These are phyloP conservation scores for Rhodotorula babjevae DNA, from an alignment of 768 basidiomycete genomes.

Conservation along the genomic window DNA sequence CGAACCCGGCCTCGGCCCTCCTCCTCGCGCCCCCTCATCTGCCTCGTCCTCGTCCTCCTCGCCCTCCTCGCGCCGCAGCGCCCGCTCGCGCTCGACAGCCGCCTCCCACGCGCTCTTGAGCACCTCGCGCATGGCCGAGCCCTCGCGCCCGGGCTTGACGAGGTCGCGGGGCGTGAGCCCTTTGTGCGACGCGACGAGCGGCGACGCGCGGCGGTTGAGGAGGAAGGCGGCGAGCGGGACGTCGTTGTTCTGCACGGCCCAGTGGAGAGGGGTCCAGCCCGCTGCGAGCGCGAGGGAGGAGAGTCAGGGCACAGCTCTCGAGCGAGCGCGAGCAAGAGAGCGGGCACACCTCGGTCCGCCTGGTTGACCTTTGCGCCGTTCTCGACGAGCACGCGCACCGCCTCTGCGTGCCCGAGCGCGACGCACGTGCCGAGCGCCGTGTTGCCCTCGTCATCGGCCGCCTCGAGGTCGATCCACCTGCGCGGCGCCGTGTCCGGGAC, in stretches of 20 bases:
- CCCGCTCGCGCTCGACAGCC: constrained; percentile 54
- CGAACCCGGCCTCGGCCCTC: not conserved
- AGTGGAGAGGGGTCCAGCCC: constrained; percentile 92
- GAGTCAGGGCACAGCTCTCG: too few relatives aligned
- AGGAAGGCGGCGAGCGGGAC: constrained; percentile 87
- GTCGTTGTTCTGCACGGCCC: constrained; percentile 80
- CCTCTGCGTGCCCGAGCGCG: constrained; percentile 39
- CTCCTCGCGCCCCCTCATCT: not conserved
- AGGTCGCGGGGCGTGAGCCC: constrained; percentile 84
- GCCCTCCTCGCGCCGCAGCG: constrained; percentile 58
- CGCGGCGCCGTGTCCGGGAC: constrained; percentile 27
- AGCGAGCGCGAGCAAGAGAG: not conserved
- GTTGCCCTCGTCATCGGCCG: constrained; percentile 37
- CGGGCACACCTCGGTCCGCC: constrained; percentile 29
- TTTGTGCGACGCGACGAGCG: constrained; percentile 67
- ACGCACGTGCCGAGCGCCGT: constrained; percentile 38
- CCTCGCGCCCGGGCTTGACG: constrained; percentile 71
- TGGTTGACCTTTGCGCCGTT: constrained; percentile 36
- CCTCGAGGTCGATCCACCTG: constrained; percentile 38
- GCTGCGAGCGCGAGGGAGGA: constrained; percentile 50
- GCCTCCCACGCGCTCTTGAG: constrained; percentile 83
- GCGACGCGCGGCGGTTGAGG: constrained; percentile 85
- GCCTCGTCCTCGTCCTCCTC: constrained; percentile 40
- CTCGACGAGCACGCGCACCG: constrained; percentile 41
- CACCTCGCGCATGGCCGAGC: constrained; percentile 78